Evolutionary conservation across 2,329 filamentous ascomycete species (phyloP).

Genomic region (Fusarium lyarnte): DNA sequence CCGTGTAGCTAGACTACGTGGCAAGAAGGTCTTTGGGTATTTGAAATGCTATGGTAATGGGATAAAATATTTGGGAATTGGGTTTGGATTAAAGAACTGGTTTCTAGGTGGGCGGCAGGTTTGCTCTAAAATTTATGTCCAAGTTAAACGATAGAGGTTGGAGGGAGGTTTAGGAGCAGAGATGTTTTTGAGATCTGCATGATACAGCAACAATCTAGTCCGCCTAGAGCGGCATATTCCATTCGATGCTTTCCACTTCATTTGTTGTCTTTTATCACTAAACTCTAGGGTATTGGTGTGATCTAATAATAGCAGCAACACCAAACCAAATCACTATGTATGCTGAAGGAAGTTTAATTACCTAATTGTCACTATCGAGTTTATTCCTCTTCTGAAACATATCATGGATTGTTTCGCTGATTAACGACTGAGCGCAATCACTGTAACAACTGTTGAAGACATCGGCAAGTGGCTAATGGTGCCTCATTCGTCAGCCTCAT

Average conservation of each 20-base stretch:
- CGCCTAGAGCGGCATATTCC: conserved; percentile 12
- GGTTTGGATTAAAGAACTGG: not conserved
- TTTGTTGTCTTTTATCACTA: not conserved
- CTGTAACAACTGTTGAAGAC: not conserved
- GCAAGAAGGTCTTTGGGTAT: conserved; percentile 2
- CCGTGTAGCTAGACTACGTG: conserved; percentile 34
- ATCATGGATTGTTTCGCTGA: not conserved
- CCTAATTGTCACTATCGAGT: not conserved
- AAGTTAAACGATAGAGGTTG: conserved; percentile 5
- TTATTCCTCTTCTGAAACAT: not conserved
- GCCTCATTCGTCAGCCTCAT: conserved; percentile 21
- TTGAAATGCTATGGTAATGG: conserved; percentile 12
- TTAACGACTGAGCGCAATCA: not conserved
- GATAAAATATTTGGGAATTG: conserved; percentile 8
- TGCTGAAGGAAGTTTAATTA: not conserved
- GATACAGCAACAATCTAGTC: not conserved
- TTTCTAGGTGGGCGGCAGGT: conserved; percentile 20
- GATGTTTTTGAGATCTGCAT: not conserved
- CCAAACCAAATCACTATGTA: not conserved
- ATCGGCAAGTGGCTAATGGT: conserved; percentile 6
- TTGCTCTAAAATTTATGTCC: conserved; percentile 28
- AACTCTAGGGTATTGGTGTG: not conserved
- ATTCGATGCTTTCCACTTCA: not conserved
- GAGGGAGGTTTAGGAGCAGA: not conserved
- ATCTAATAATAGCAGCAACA: not conserved